Evolutionary conservation across 495 filamentous ascomycete genomes (phyloP).

Genomic region (Trichoderma gamsii): DNA sequence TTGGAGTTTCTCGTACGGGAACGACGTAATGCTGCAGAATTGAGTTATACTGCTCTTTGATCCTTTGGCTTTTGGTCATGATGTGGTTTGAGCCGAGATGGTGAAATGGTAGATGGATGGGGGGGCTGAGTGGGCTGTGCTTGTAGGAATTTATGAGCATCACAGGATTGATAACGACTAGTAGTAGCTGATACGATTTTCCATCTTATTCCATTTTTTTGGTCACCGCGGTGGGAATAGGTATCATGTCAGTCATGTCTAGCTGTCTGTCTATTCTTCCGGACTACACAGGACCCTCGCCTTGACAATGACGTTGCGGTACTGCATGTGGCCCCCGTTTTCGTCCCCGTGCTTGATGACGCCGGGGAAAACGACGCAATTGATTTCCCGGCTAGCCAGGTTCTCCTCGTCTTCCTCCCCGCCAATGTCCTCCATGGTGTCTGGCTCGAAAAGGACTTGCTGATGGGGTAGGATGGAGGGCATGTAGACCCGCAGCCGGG

Average conservation of each 20-base stretch:
- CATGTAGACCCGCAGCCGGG: conserved; percentile 46
- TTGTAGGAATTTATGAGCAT: neutral
- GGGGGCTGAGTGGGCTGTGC: neutral
- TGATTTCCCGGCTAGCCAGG: conserved; percentile 37
- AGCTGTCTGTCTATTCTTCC: conserved; percentile 24
- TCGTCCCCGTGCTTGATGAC: conserved; percentile 51
- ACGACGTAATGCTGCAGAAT: conserved; percentile 8
- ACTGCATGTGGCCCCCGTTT: conserved; percentile 46
- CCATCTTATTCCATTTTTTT: neutral
- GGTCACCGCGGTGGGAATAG: neutral
- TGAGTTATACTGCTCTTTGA: neutral
- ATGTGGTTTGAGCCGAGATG: neutral
- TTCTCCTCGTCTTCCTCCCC: conserved; percentile 47
- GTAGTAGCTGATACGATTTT: neutral
- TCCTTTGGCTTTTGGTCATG: neutral
- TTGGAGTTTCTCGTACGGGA: neutral
- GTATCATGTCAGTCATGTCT: neutral
- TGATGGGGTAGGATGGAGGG: conserved; percentile 44
- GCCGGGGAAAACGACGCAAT: conserved; percentile 47
- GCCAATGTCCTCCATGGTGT: conserved; percentile 52
- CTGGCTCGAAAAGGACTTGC: conserved; percentile 40
- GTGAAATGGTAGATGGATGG: neutral
- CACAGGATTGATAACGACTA: neutral
- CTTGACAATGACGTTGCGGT: conserved; percentile 50
- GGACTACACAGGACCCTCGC: conserved; percentile 47